phyloP scores from a whole-genome alignment of 306 rosid genomes.

The Biancaea sappan region DNA sequence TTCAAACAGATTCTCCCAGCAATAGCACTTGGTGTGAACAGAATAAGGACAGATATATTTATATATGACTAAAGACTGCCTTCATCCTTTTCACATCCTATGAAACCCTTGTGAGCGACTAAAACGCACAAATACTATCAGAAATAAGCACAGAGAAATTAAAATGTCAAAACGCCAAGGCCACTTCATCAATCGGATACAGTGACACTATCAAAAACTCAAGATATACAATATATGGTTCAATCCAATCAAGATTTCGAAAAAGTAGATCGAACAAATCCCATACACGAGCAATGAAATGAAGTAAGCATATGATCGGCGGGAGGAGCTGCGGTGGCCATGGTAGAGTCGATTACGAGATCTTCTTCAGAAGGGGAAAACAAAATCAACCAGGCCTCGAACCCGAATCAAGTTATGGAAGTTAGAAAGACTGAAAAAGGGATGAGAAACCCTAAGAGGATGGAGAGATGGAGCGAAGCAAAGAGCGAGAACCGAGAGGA shows the following conservation, averaged over 20 bases:
- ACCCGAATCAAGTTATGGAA: slow-evolving; percentile 26
- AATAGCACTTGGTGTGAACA: too few species aligned
- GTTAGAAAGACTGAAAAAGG: slow-evolving; percentile 32
- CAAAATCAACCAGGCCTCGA: slow-evolving; percentile 4
- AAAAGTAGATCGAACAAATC: slow-evolving; percentile 33
- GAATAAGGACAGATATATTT: too few species aligned
- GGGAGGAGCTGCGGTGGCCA: slow-evolving; percentile 83
- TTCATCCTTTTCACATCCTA: too few species aligned
- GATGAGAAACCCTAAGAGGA: too few species aligned
- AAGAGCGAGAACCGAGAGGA: too few species aligned
- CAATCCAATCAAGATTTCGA: slow-evolving; percentile 28
- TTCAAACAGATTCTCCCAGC: too few species aligned
- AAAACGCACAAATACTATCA: too few species aligned
- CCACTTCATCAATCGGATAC: slow-evolving; percentile 17
- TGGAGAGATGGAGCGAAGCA: neutral
- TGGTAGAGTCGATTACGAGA: slow-evolving; percentile 48
- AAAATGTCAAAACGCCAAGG: neutral
- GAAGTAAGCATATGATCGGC: slow-evolving; percentile 82
- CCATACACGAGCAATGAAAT: neutral
- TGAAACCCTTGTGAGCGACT: too few species aligned
- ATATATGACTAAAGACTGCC: too few species aligned
- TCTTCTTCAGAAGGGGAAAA: slow-evolving; percentile 33
- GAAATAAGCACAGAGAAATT: too few species aligned
- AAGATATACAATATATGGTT: neutral
- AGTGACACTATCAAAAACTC: neutral